A percentile compares a stretch with the other conserved stretches of the same genome.
Conservation (phyloP, 176 grass and related monocot species). For the bread wheat (Triticum aestivum) region IWGSC_CS_RefSeq_v2.1 NC_057805.1:44762561-44763060, state of each 20-base stretch:
- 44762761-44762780: slow-evolving; percentile 94
- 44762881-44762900: background rate
- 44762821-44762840: background rate
- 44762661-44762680: background rate
- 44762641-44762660: slow-evolving; percentile 4
- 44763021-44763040: slow-evolving; percentile 68
- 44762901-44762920: background rate
- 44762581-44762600: slow-evolving; percentile 95
- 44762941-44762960: slow-evolving; percentile 76
- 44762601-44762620: slow-evolving; percentile 96
- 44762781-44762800: slow-evolving; percentile 92
- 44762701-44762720: slow-evolving; percentile 31
- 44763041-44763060: slow-evolving; percentile 75
- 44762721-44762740: slow-evolving; percentile 97
- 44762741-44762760: slow-evolving; percentile 92
- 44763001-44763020: slow-evolving; percentile 50
- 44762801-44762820: slow-evolving; percentile 44
- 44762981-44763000: slow-evolving; percentile 71
- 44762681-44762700: background rate
- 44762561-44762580: slow-evolving; percentile 93
- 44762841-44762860: background rate
- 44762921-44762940: slow-evolving; percentile 79
- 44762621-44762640: slow-evolving; percentile 16
- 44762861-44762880: background rate
- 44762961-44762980: slow-evolving; percentile 66